Evolutionary conservation across 2,329 filamentous ascomycete species (phyloP), one percentile per base, ranked within the genome.

Genomic region (Epicoccum sorghinum): DNA sequence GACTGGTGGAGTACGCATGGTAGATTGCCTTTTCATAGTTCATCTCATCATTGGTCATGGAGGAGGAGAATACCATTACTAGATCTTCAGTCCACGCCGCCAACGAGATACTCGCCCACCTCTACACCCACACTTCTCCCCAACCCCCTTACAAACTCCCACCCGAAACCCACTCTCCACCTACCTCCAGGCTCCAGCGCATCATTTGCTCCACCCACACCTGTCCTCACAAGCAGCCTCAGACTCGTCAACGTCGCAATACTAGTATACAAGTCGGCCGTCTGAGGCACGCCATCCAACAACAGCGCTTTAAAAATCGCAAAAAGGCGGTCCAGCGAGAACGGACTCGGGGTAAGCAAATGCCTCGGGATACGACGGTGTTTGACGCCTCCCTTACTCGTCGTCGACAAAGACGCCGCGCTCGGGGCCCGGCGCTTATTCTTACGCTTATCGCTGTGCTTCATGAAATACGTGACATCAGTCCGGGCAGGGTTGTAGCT

Each of bases 81-180:
- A 18, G 27, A 7, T 29, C 6, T 29, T 52, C 27, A 57, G 38
- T 74, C 72, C 40, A 73, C 70, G 14, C 72, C 72, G 3, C 72
- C 72, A 43, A 73, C 70, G 5, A 74, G 38, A 65, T 68, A 93
- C 70, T 93, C 90, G 58, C 90, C 86, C 10, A 92, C 82, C 71
- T 92, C 89, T n/a, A 95, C 81, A 2, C 88, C 88, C 46, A 95
- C 83, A 67, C 84, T 88, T 67, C 90, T 79, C 25, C 89, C 90
- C 59, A 95, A 76, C 3, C 81, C 83, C 56, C 87, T 79, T 6
- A 90, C 84, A 58, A 89, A 86, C 67, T 95, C 91, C 89, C 89
- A 93, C 1, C 87, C 86, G 52, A 90, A 86, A 62, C 89, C 90
- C 8, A 93, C 87, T 66, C 88, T 85, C 89, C 89, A 95, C 73